Conservation (phyloP, 352 stramenopile species). For the Pythium angustatum region DNA sequence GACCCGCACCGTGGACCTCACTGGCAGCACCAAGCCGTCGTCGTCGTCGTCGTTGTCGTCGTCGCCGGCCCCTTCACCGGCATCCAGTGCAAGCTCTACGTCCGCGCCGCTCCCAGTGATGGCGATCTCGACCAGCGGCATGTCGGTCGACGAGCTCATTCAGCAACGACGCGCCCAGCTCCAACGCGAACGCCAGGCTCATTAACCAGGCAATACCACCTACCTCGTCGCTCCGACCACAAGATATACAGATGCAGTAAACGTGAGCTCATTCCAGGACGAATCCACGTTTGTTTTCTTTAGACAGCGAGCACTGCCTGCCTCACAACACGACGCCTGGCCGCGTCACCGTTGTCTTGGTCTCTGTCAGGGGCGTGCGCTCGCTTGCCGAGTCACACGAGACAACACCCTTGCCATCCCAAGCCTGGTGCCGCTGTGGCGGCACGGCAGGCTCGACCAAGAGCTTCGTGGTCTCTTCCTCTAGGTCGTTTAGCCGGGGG, state of each 20-base stretch:
- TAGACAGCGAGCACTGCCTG: background rate
- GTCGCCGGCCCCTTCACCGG: constrained; percentile 21
- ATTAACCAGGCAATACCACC: constrained; percentile 6
- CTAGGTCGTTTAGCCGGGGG: background rate
- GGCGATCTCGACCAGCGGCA: constrained; percentile 15
- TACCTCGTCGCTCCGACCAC: too few relatives aligned
- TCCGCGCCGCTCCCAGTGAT: constrained; percentile 1
- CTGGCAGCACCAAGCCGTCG: background rate
- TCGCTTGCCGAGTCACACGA: constrained; percentile 16
- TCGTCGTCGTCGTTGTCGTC: background rate
- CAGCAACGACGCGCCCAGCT: constrained; percentile 66
- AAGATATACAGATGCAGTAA: too few relatives aligned
- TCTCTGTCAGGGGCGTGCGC: constrained; percentile 20
- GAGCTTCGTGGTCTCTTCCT: constrained; percentile 7
- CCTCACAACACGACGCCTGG: constrained; percentile 5
- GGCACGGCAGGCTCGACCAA: constrained; percentile 12
- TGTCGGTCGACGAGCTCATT: constrained; percentile 74
- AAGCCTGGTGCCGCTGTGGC: background rate
- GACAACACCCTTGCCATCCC: background rate
- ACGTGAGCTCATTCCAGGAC: too few relatives aligned
- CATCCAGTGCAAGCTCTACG: constrained; percentile 5
- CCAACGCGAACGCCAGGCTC: constrained; percentile 49
- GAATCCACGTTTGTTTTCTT: background rate
- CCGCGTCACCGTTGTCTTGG: constrained; percentile 2
- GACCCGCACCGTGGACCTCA: constrained; percentile 15